Evolutionary conservation across 2,329 filamentous ascomycete genomes (phyloP).

Genomic region (Aphanocladium album): DNA sequence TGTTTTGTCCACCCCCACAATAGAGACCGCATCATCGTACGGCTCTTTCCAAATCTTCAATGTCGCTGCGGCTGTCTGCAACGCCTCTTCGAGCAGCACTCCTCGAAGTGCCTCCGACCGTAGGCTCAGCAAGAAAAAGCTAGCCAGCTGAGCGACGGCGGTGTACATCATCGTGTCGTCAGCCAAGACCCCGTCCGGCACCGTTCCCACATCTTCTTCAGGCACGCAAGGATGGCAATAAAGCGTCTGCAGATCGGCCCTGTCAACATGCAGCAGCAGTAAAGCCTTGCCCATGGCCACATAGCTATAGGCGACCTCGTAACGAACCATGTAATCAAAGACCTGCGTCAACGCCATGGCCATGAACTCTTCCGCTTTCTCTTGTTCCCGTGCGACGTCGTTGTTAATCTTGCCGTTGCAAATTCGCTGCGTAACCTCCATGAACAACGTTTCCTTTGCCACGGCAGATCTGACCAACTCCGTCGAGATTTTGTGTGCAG

Average conservation of each 20-base stretch:
- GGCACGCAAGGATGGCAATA: neutral
- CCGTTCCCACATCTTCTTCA: no score
- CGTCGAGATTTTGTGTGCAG: constrained; percentile 4
- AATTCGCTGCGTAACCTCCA: neutral
- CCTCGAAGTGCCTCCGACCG: neutral
- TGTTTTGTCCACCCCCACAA: neutral
- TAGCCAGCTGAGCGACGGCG: neutral
- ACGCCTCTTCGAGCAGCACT: neutral
- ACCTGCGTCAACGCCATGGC: neutral
- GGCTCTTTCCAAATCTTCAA: neutral
- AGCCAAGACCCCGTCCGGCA: no score
- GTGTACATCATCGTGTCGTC: no score
- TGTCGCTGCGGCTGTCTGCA: neutral
- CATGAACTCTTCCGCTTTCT: neutral
- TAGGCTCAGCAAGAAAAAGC: neutral
- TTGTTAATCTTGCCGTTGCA: no score
- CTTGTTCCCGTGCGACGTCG: no score
- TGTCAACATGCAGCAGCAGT: neutral
- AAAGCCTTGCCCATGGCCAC: neutral
- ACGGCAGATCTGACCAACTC: neutral
- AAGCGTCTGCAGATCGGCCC: neutral
- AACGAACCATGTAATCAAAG: neutral
- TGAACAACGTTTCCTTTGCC: neutral
- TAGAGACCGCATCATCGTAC: neutral
- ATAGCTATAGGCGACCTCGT: neutral